Base-by-base conservation (phyloP, 1,284 basidiomycete species). In the Hymenochaete sp. region DNA sequence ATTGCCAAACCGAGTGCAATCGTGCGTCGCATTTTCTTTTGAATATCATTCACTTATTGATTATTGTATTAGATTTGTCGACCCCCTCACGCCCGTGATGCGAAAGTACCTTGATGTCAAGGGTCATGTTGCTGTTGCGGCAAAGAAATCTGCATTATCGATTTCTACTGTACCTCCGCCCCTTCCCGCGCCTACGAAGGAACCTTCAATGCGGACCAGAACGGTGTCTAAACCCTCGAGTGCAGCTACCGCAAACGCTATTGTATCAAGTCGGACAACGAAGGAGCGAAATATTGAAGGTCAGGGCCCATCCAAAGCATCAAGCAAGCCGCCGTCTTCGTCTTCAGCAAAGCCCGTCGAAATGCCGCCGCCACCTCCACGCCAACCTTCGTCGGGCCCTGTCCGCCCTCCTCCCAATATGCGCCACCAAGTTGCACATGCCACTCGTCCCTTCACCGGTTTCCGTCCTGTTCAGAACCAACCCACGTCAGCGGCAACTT, bases 31-130 rank as follows among this genome's bases (percentile, higher is more conserved):
- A 38, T 29, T 10, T 37, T 42, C 21, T 18, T 52, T 46, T 14
- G 9, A 25, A 16, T 40, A 11, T 1, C 8, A 29, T 24, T 24
- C 52, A 28, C 27, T 56, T 36, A 49, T 44, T 21, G 21, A 42
- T 5, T 28, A 19, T 26, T 28, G 21, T 10, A 43, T 16, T 53
- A 90, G 88, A 38, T 89, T 91, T 56, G 71, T 74, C 11, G 68
- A 69, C 3, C 85, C 85, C 3, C 68, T 91, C 16, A 81, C 82
- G 2, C 87, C 88, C 3, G 81, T 76, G 1, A 77, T 78, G 45
- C 80, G 73, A 55, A 87, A 86, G 60, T 89, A 89, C 59, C 74
- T 91, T 2, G 77, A 83, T 50, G 69, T 90, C 42, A 71, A 71
- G 48, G 38, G 55, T 4, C n/a, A n/a, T n/a, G 51, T 43, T 28